Percentiles rank a stretch among this genome's conserved stretches.
These are phyloP conservation scores for Boletus barrowsii DNA, from an alignment of 768 basidiomycete genomes.

Conservation along the genomic window DNA sequence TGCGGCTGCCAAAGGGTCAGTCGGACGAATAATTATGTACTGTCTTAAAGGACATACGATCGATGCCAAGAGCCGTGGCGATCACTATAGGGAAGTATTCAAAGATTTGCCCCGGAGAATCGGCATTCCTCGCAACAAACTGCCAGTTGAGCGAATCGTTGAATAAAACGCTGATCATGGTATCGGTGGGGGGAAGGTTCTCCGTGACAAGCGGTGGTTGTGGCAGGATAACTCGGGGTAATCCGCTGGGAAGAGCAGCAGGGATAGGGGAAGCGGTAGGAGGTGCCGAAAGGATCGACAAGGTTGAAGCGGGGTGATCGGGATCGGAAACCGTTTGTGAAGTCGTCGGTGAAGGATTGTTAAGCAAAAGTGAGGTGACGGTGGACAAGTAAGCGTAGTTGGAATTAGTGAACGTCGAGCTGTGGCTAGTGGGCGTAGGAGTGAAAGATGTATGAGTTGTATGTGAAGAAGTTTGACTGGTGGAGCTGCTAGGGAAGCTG, in stretches of 20 bases:
- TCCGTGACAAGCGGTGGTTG: constrained; percentile 15
- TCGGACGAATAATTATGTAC: constrained; percentile 16
- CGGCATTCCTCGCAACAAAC: constrained; percentile 55
- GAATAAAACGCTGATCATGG: constrained; percentile 66
- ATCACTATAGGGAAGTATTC: constrained; percentile 59
- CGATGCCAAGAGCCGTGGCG: constrained; percentile 42
- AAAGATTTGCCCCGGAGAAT: constrained; percentile 76
- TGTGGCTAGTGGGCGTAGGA: background rate
- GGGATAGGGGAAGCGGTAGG: constrained; percentile 27
- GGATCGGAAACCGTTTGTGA: constrained; percentile 34
- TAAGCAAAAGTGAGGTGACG: constrained; percentile 32
- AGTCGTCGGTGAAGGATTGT: constrained; percentile 18
- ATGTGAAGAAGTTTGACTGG: constrained; percentile 1
- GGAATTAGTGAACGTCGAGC: constrained; percentile 14
- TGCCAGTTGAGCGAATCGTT: constrained; percentile 59
- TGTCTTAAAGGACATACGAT: constrained; percentile 29
- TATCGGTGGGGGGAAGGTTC: constrained; percentile 37
- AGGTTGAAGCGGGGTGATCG: constrained; percentile 35
- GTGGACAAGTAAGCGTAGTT: constrained; percentile 36
- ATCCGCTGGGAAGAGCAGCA: constrained; percentile 49
- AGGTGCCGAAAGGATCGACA: constrained; percentile 18
- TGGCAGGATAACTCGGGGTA: constrained; percentile 64
- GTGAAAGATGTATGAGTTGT: constrained; percentile 6
- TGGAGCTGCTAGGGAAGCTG: constrained; percentile 26
- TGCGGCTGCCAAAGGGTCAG: constrained; percentile 31